Percentiles rank a stretch among this genome's conserved stretches.
Evolutionary conservation across 176 grass and related monocot species (phyloP).

Genomic region (Avena atlantica): DNA sequence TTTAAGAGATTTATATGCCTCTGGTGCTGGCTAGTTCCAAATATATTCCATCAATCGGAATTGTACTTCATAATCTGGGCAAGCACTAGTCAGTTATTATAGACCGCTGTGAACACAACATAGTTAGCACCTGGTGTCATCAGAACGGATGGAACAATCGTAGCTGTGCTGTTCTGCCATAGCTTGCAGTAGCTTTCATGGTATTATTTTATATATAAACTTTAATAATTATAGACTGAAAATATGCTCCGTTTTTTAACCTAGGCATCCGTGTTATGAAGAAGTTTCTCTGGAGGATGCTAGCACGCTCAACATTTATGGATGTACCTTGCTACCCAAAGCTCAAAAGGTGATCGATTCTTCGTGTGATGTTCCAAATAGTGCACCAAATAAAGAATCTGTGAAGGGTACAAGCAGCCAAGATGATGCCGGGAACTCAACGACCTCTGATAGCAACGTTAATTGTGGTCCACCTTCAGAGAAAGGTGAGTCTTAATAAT

Average conservation of each 20-base stretch:
- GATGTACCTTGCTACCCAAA: background rate
- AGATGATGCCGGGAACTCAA: constrained; percentile 45
- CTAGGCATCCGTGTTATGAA: background rate
- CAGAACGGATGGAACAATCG: background rate
- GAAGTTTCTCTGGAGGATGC: background rate
- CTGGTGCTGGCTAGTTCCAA: too few relatives aligned
- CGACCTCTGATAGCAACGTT: background rate
- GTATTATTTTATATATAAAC: background rate
- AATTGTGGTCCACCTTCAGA: background rate
- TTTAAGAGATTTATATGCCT: too few relatives aligned
- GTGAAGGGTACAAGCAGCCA: constrained; percentile 44
- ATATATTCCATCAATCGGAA: too few relatives aligned
- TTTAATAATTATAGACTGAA: background rate
- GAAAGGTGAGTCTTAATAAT: background rate
- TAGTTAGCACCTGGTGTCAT: background rate
- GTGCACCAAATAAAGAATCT: background rate
- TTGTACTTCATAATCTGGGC: too few relatives aligned
- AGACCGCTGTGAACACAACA: background rate
- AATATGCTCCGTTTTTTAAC: background rate
- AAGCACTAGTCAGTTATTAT: too few relatives aligned
- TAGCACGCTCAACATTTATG: background rate
- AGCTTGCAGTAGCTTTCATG: background rate
- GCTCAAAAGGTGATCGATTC: background rate
- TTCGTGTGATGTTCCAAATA: background rate
- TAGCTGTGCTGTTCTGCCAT: background rate